Conservation (phyloP, 2,329 filamentous ascomycete species). For the Emergomyces orientalis region DNA sequence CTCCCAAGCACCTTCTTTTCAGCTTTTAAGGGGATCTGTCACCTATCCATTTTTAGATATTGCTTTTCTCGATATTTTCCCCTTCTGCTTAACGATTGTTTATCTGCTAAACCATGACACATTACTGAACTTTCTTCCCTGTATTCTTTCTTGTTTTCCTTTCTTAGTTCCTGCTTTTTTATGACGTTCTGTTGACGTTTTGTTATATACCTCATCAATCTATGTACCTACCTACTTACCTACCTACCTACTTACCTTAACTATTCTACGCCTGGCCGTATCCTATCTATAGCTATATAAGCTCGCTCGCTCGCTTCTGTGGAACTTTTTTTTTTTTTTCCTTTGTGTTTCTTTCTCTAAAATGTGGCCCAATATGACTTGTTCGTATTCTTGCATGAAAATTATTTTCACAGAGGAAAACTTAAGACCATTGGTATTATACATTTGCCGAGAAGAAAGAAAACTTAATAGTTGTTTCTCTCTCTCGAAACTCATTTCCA, state of each 20-base stretch:
- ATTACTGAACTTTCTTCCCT: background rate
- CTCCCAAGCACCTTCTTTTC: background rate
- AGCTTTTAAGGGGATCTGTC: too few species aligned
- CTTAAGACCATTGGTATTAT: too few species aligned
- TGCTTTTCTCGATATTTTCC: background rate
- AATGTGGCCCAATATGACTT: background rate
- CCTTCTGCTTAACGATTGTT: background rate
- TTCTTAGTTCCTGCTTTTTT: background rate
- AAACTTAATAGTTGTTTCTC: too few species aligned
- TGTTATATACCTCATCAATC: slow-evolving; percentile 3
- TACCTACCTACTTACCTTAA: background rate
- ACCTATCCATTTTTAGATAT: background rate
- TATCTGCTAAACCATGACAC: background rate
- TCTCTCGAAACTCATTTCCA: too few species aligned
- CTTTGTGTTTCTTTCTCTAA: background rate
- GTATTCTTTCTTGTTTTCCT: slow-evolving; percentile 2
- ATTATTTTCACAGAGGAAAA: background rate
- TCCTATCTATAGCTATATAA: background rate
- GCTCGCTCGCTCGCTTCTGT: background rate
- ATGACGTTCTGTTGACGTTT: too few species aligned
- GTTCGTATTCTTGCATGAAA: background rate
- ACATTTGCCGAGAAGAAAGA: too few species aligned
- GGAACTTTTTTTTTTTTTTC: too few species aligned
- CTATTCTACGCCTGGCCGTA: background rate
- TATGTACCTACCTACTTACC: background rate